Percentiles rank a stretch among this genome's conserved stretches.
phyloP scores from a whole-genome alignment of 1,284 basidiomycete species.

The Trichosporon faecale region DNA sequence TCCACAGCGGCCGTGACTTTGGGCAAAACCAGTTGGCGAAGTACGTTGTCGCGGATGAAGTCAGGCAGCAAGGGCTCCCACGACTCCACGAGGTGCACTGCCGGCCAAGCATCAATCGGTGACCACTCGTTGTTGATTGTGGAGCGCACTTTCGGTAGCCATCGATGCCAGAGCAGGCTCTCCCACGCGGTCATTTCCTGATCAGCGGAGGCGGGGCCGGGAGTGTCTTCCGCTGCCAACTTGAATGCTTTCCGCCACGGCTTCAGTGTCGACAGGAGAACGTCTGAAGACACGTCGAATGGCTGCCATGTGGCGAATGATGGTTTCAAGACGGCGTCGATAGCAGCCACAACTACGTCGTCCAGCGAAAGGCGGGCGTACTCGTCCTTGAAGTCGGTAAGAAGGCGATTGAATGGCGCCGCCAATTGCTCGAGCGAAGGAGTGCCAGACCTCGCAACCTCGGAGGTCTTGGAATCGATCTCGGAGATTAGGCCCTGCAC shows the following conservation, averaged over 20 bases:
- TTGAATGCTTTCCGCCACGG: slow-evolving; percentile 49
- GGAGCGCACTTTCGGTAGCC: slow-evolving; percentile 90
- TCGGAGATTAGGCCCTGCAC: slow-evolving; percentile 69
- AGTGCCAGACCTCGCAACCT: slow-evolving; percentile 59
- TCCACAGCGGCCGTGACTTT: slow-evolving; percentile 81
- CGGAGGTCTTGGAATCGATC: slow-evolving; percentile 63
- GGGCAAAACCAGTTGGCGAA: slow-evolving; percentile 91
- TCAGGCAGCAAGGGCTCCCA: slow-evolving; percentile 84
- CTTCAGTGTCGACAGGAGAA: slow-evolving; percentile 43
- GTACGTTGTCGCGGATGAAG: slow-evolving; percentile 89
- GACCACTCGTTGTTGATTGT: slow-evolving; percentile 91
- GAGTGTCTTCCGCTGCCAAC: slow-evolving; percentile 20
- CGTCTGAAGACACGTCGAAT: slow-evolving; percentile 40
- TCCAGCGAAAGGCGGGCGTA: slow-evolving; percentile 78
- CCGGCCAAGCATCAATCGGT: slow-evolving; percentile 67
- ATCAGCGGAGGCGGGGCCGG: slow-evolving; percentile 16
- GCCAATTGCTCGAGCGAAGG: slow-evolving; percentile 68
- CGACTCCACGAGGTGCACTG: slow-evolving; percentile 76
- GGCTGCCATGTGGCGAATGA: slow-evolving; percentile 44
- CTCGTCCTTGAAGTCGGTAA: slow-evolving; percentile 69
- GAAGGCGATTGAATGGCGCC: slow-evolving; percentile 65
- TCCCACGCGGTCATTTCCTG: slow-evolving; percentile 88
- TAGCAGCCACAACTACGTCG: slow-evolving; percentile 86
- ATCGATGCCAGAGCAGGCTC: slow-evolving; percentile 86
- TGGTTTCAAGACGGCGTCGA: slow-evolving; percentile 61